Conservation (phyloP, 331 rosid genomes). For the Ulmus americana region DNA sequence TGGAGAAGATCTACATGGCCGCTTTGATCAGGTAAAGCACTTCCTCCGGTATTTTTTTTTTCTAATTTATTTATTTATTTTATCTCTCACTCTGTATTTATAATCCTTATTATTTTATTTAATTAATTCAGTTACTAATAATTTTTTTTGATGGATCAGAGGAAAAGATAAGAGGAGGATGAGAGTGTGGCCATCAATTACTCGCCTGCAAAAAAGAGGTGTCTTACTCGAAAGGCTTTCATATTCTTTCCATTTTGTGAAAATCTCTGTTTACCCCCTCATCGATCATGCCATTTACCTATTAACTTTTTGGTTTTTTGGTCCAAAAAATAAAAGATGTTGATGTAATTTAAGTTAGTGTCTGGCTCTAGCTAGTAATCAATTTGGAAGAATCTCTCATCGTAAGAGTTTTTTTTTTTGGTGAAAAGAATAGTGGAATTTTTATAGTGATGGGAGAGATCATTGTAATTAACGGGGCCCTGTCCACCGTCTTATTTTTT, state of each 20-base stretch:
- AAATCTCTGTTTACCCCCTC: neutral
- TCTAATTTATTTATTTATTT: neutral
- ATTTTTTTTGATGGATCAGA: neutral
- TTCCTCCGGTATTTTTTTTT: neutral
- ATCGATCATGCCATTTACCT: neutral
- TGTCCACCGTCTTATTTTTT: too few relatives aligned
- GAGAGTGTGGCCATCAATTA: constrained; percentile 72
- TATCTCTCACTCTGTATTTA: neutral
- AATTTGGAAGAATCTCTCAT: too few relatives aligned
- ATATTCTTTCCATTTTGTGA: constrained; percentile 20
- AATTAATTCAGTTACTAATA: neutral
- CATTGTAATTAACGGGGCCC: too few relatives aligned
- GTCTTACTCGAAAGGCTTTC: constrained; percentile 35
- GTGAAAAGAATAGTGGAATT: neutral
- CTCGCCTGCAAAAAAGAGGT: constrained; percentile 40
- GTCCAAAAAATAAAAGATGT: too few relatives aligned
- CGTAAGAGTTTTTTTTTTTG: neutral
- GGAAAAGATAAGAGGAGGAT: constrained; percentile 35
- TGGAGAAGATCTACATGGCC: constrained; percentile 15
- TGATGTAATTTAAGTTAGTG: too few relatives aligned
- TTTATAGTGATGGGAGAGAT: too few relatives aligned
- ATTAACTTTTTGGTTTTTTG: constrained; percentile 22
- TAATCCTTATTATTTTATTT: neutral
- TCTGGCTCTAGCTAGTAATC: too few relatives aligned
- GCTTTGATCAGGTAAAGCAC: neutral